Percentiles rank a stretch among this genome's conserved stretches.
phyloP scores from a whole-genome alignment of 2,329 filamentous ascomycete species.

The Stagonosporopsis chrysanthemi region DNA sequence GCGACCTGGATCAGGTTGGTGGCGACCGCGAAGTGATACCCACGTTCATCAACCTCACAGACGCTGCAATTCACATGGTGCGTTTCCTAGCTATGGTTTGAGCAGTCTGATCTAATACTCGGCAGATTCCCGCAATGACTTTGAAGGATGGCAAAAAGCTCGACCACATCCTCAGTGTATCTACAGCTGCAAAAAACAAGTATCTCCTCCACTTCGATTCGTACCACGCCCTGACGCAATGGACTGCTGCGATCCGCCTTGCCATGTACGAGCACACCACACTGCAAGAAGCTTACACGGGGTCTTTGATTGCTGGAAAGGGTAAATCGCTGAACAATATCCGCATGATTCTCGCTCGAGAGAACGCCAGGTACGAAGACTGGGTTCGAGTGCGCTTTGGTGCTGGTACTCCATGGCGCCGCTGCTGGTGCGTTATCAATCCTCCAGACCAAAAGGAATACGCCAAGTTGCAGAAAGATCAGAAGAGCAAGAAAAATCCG shows the following conservation, averaged over 20 bases:
- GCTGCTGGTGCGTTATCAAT: constrained; percentile 94
- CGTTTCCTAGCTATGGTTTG: constrained; percentile 7
- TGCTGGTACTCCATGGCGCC: constrained; percentile 92
- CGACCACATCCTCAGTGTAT: constrained; percentile 94
- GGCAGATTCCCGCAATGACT: constrained; percentile 73
- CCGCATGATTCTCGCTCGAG: constrained; percentile 82
- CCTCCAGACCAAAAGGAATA: constrained; percentile 94
- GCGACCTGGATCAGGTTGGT: constrained; percentile 85
- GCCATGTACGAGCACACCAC: constrained; percentile 94
- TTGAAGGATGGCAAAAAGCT: constrained; percentile 85
- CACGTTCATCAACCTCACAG: constrained; percentile 94
- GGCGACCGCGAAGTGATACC: constrained; percentile 85
- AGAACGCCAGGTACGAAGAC: constrained; percentile 79
- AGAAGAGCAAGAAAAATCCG: constrained; percentile 76
- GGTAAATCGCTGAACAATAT: constrained; percentile 91
- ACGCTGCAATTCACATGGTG: constrained; percentile 99
- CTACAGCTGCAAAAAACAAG: constrained; percentile 92
- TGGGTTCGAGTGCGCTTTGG: constrained; percentile 97
- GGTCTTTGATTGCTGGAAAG: constrained; percentile 93
- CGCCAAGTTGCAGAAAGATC: constrained; percentile 80
- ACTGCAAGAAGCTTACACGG: constrained; percentile 95
- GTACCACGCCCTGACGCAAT: constrained; percentile 89
- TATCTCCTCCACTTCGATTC: constrained; percentile 97
- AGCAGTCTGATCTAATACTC: constrained; percentile 25
- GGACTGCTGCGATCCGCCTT: constrained; percentile 92